These are phyloP conservation scores for Fusarium oligoseptatum DNA, from an alignment of 2,329 filamentous ascomycete species.

Conservation along the genomic window DNA sequence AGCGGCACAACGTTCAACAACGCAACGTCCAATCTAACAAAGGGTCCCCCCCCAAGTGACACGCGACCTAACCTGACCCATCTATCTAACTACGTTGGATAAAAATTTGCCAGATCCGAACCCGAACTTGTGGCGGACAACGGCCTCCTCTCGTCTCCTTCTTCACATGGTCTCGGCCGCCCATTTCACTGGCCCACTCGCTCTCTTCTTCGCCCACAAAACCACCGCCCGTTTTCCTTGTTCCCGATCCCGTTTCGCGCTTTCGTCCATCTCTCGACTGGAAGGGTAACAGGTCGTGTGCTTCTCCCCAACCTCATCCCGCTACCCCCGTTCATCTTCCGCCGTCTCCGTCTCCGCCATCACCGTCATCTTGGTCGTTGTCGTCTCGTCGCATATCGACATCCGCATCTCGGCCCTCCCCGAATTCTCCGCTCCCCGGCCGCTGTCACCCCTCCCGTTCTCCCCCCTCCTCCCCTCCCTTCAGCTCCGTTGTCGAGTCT, in stretches of 20 bases:
- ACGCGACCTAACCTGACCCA: constrained; percentile 24
- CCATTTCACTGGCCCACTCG: constrained; percentile 49
- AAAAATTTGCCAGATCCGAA: constrained; percentile 18
- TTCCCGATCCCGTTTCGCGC: constrained; percentile 17
- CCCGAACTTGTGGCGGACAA: constrained; percentile 27
- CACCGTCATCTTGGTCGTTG: constrained; percentile 9
- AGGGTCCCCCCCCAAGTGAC: constrained; percentile 12
- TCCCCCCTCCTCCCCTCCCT: background rate
- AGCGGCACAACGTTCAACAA: background rate
- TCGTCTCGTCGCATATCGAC: constrained; percentile 18
- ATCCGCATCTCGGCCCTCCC: constrained; percentile 6
- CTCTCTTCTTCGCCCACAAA: constrained; percentile 44
- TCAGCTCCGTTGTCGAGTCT: constrained; percentile 16
- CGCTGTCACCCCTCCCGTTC: constrained; percentile 8
- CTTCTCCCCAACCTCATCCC: constrained; percentile 44
- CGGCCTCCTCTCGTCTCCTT: constrained; percentile 13
- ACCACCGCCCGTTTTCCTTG: constrained; percentile 34
- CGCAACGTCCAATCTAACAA: background rate
- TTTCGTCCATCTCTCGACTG: constrained; percentile 36
- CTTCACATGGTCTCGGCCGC: constrained; percentile 48
- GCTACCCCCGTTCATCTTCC: constrained; percentile 10
- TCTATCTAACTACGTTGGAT: constrained; percentile 11
- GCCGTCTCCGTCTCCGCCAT: background rate
- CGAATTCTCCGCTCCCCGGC: constrained; percentile 30
- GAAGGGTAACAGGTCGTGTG: constrained; percentile 58